phyloP scores from a whole-genome alignment of 2,329 filamentous ascomycete genomes.

The Xylariales sp. region DNA sequence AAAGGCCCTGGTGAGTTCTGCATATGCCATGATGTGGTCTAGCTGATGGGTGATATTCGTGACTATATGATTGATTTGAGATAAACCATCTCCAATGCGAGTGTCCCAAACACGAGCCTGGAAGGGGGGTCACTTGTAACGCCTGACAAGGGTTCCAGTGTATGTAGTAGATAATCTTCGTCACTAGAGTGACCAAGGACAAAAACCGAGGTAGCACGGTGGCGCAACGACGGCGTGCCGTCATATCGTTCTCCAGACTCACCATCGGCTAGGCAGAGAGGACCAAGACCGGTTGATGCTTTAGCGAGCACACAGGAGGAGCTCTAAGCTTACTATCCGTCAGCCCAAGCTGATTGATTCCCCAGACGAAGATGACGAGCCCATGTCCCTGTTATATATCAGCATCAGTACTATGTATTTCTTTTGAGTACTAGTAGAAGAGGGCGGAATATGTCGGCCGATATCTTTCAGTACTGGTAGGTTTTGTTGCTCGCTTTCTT shows the following conservation, averaged over 20 bases:
- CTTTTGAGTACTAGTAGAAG: background rate
- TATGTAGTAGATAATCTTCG: no score
- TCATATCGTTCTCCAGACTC: background rate
- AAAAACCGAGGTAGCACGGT: background rate
- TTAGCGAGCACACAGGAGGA: conserved; percentile 11
- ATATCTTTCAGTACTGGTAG: background rate
- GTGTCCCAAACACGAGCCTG: background rate
- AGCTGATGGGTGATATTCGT: background rate
- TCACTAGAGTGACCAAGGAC: background rate
- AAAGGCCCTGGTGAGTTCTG: background rate
- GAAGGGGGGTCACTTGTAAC: background rate
- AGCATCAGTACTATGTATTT: background rate
- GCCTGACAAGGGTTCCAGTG: background rate
- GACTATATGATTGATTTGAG: background rate
- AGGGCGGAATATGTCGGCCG: background rate
- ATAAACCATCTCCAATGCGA: background rate
- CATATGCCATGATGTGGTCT: background rate
- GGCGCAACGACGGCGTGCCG: background rate
- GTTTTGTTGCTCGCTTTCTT: background rate
- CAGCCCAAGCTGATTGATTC: conserved; percentile 17
- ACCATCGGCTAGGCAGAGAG: background rate
- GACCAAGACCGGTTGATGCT: conserved; percentile 9
- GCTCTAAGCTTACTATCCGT: conserved; percentile 18
- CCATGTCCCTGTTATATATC: conserved; percentile 16
- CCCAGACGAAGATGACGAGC: conserved; percentile 2